phyloP scores from a whole-genome alignment of 1,284 basidiomycete genomes.

The Moniliella sp. region DNA sequence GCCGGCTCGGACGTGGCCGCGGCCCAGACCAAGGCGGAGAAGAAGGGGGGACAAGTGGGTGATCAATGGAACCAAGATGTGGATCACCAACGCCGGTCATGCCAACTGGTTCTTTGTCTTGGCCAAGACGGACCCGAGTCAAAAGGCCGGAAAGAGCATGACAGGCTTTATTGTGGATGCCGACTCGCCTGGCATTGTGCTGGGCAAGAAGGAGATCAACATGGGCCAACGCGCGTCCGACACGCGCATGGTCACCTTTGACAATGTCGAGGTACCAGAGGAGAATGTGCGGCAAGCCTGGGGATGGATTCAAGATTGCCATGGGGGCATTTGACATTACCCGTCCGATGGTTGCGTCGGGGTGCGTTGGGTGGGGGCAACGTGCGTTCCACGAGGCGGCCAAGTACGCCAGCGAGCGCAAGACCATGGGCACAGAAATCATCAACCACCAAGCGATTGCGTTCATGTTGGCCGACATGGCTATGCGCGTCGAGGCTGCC shows the following conservation, averaged over 20 bases:
- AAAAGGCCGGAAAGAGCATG: constrained; percentile 38
- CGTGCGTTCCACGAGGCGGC: constrained; percentile 40
- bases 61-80: constrained; percentile 40
- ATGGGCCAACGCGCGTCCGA: constrained; percentile 44
- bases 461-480: constrained; percentile 43
- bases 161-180: constrained; percentile 43
- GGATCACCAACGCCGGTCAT: constrained; percentile 38
- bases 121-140: constrained; percentile 39
- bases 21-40: constrained; percentile 36
- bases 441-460: constrained; percentile 42
- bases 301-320: constrained; percentile 41
- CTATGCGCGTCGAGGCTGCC: constrained; percentile 38
- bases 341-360: constrained; percentile 38
- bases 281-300: constrained; percentile 40
- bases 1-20: constrained; percentile 41
- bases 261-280: constrained; percentile 38
- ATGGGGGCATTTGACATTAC: constrained; percentile 42
- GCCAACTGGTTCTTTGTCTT: constrained; percentile 43
- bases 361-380: constrained; percentile 40
- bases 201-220: constrained; percentile 42
- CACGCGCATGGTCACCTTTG: constrained; percentile 42
- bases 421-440: constrained; percentile 42
- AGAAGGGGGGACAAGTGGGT: constrained; percentile 40
- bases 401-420: constrained; percentile 40
- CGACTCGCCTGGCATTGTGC: constrained; percentile 37